A percentile compares a stretch with the other conserved stretches of the same genome.
Evolutionary conservation across 2,329 filamentous ascomycete species (phyloP).

Genomic region (Zasmidium citrigriseum): DNA sequence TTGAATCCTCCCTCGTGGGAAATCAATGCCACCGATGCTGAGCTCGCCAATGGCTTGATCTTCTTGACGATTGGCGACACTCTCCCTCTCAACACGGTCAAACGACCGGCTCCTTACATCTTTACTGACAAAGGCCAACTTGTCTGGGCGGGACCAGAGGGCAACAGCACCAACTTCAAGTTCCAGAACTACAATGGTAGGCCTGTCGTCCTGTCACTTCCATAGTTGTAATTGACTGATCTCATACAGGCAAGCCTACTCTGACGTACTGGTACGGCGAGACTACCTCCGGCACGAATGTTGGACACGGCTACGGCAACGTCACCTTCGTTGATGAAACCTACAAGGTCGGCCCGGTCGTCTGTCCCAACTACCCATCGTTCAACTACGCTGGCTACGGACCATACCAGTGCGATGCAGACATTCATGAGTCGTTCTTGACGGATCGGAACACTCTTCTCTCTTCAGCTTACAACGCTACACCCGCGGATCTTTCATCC

Average conservation of each 20-base stretch:
- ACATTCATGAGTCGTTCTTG: conserved; percentile 38
- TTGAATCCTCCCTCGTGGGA: background rate
- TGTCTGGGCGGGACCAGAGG: conserved; percentile 19
- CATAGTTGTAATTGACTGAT: background rate
- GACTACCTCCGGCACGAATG: conserved; percentile 17
- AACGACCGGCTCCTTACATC: background rate
- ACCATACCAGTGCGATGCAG: conserved; percentile 25
- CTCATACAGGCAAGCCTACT: background rate
- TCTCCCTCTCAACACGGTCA: background rate
- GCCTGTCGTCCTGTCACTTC: too few relatives aligned
- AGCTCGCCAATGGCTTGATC: background rate
- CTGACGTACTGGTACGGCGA: conserved; percentile 26
- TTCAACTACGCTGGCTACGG: conserved; percentile 10
- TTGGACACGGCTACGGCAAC: conserved; percentile 27
- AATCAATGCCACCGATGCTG: background rate
- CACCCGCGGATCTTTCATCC: conserved; percentile 33
- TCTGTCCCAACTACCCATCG: conserved; percentile 11
- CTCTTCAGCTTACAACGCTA: conserved; percentile 35
- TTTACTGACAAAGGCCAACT: conserved; percentile 8
- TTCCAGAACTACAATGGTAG: conserved; percentile 18
- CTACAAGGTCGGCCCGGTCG: conserved; percentile 19
- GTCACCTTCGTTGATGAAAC: conserved; percentile 22
- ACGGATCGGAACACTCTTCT: conserved; percentile 35
- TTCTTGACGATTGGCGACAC: conserved; percentile 1
- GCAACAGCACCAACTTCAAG: conserved; percentile 21